Evolutionary conservation across 306 rosid genomes (phyloP).

Genomic region (Gynostemma pentaphyllum): DNA sequence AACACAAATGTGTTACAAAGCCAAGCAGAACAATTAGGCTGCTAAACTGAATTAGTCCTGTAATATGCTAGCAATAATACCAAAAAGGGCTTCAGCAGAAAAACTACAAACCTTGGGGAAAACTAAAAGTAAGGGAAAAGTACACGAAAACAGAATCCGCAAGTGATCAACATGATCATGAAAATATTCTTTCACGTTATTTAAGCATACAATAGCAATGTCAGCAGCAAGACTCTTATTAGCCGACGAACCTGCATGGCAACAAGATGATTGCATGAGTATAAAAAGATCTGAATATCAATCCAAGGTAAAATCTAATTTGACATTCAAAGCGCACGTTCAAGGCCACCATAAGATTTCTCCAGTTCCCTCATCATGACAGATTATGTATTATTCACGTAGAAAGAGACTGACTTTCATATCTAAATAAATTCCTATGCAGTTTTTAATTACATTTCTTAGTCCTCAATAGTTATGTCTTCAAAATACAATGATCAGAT

Average conservation of each 20-base stretch:
- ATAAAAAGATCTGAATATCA: constrained; percentile 3
- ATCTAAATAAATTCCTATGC: neutral
- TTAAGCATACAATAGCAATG: constrained; percentile 54
- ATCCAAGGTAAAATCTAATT: too few relatives aligned
- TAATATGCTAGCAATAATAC: neutral
- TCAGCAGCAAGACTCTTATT: constrained; percentile 33
- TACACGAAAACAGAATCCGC: constrained; percentile 38
- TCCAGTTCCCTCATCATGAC: neutral
- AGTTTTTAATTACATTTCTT: neutral
- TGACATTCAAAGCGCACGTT: neutral
- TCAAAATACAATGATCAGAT: neutral
- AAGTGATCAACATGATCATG: constrained; percentile 22
- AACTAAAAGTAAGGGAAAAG: constrained; percentile 64
- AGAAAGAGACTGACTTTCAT: neutral
- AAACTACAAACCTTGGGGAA: constrained; percentile 52
- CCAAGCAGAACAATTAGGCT: neutral
- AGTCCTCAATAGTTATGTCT: neutral
- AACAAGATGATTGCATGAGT: neutral
- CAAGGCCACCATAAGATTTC: neutral
- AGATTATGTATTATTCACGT: neutral
- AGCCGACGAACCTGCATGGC: constrained; percentile 44
- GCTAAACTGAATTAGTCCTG: neutral
- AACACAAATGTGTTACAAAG: constrained; percentile 1
- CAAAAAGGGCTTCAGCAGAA: neutral
- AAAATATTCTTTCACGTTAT: constrained; percentile 31